Evolutionary conservation across 2,329 filamentous ascomycete genomes (phyloP).

Genomic region (Colletotrichum scovillei): DNA sequence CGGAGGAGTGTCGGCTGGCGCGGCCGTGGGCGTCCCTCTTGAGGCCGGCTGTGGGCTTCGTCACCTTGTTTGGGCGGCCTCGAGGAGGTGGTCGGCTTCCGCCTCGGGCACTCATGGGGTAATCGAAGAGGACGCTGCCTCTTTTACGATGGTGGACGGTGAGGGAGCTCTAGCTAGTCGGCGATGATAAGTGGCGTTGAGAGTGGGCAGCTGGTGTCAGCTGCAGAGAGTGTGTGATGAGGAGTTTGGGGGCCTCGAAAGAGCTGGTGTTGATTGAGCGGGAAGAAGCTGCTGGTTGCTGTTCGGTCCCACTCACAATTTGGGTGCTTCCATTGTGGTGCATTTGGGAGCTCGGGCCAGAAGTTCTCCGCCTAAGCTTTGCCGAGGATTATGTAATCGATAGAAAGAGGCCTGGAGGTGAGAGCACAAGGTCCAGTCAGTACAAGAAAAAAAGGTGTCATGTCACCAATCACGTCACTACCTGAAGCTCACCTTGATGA

Average conservation of each 20-base stretch:
- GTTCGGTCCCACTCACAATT: conserved; percentile 22
- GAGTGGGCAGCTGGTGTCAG: conserved; percentile 35
- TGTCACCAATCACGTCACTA: neutral
- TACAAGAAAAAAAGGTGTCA: neutral
- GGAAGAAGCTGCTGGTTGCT: conserved; percentile 19
- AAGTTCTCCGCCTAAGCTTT: conserved; percentile 35
- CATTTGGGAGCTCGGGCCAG: conserved; percentile 38
- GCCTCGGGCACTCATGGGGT: conserved; percentile 36
- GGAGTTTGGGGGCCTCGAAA: conserved; percentile 23
- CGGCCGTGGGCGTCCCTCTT: conserved; percentile 38
- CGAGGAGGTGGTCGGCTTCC: conserved; percentile 43
- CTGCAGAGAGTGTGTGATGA: conserved; percentile 26
- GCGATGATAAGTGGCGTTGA: conserved; percentile 28
- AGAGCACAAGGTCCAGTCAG: neutral
- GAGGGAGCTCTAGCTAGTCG: conserved; percentile 19
- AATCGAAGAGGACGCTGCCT: conserved; percentile 8
- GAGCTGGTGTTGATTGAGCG: conserved; percentile 33
- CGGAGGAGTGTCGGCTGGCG: conserved; percentile 42
- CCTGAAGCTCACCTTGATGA: neutral
- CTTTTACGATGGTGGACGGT: conserved; percentile 35
- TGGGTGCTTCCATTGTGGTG: neutral
- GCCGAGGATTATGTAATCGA: conserved; percentile 19
- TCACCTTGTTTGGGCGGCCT: conserved; percentile 56
- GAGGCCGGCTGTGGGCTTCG: conserved; percentile 47
- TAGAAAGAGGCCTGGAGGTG: neutral